Percentiles rank a stretch among this genome's conserved stretches.
These are phyloP conservation scores for Potentilla sterilis DNA, from an alignment of 306 rosid genomes.

Conservation along the genomic window DNA sequence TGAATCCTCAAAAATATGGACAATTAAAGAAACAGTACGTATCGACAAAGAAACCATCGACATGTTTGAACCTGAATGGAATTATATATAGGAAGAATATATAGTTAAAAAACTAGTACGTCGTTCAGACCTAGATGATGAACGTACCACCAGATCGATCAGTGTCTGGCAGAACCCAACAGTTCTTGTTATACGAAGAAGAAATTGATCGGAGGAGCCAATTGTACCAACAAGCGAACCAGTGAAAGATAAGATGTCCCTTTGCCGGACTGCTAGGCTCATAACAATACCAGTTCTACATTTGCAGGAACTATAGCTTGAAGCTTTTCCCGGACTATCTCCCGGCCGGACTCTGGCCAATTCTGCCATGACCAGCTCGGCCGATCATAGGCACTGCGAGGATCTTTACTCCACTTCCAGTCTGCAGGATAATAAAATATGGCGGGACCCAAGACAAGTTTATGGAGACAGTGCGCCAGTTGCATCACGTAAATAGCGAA, in stretches of 20 bases:
- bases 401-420: too few relatives aligned
- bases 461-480: neutral
- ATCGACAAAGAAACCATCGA: neutral
- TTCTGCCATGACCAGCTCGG: neutral
- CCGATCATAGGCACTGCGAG: too few relatives aligned
- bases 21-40: too few relatives aligned
- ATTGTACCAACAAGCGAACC: too few relatives aligned
- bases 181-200: neutral
- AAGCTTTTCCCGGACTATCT: neutral
- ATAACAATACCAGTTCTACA: neutral
- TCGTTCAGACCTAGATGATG: too few relatives aligned
- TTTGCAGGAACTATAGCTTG: neutral
- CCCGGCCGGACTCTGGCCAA: neutral
- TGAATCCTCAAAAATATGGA: too few relatives aligned
- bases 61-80: too few relatives aligned
- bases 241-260: too few relatives aligned
- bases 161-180: neutral
- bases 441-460: neutral
- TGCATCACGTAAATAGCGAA: neutral
- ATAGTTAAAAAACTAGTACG: too few relatives aligned
- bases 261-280: neutral
- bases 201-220: too few relatives aligned
- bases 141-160: neutral
- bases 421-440: too few relatives aligned
- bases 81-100: too few relatives aligned